Conservation (phyloP, 768 basidiomycete genomes). For the Rhizopogon salebrosus region DNA sequence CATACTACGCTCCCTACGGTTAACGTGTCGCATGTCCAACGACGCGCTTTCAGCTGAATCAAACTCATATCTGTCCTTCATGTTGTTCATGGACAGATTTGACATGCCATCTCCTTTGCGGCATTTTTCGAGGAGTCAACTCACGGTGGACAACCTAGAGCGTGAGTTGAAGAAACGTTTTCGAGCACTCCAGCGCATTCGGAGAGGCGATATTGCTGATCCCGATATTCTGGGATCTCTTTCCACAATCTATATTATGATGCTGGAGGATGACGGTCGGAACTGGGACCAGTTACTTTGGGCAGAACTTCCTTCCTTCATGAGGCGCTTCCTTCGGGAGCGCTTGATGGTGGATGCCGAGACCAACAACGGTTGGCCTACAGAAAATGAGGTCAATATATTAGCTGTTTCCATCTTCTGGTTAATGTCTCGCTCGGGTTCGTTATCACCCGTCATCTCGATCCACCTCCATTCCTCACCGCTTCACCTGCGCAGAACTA, state of each 20-base stretch:
- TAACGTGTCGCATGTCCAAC: slow-evolving; percentile 29
- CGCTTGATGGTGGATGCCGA: slow-evolving; percentile 34
- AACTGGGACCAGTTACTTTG: slow-evolving; percentile 43
- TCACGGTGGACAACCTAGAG: slow-evolving; percentile 29
- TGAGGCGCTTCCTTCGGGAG: slow-evolving; percentile 34
- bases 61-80: slow-evolving; percentile 29
- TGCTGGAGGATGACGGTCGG: slow-evolving; percentile 49
- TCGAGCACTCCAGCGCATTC: slow-evolving; percentile 40
- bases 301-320: slow-evolving; percentile 37
- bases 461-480: background rate
- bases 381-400: slow-evolving; percentile 39
- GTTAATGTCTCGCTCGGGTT: slow-evolving; percentile 35
- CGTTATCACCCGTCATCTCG: slow-evolving; percentile 9
- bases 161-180: slow-evolving; percentile 43
- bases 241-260: slow-evolving; percentile 52
- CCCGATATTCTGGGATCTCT: slow-evolving; percentile 38
- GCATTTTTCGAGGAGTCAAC: slow-evolving; percentile 27
- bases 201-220: slow-evolving; percentile 29
- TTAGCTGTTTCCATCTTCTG: slow-evolving; percentile 45
- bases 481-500: slow-evolving; percentile 20
- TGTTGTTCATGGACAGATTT: slow-evolving; percentile 44
- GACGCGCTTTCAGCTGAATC: slow-evolving; percentile 18
- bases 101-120: slow-evolving; percentile 38
- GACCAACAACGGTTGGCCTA: slow-evolving; percentile 43
- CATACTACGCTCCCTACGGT: slow-evolving; percentile 25